Percentiles rank a stretch among this genome's conserved stretches.
Conservation (phyloP, 768 basidiomycete species). For the Podaxis carcinomalis region DNA sequence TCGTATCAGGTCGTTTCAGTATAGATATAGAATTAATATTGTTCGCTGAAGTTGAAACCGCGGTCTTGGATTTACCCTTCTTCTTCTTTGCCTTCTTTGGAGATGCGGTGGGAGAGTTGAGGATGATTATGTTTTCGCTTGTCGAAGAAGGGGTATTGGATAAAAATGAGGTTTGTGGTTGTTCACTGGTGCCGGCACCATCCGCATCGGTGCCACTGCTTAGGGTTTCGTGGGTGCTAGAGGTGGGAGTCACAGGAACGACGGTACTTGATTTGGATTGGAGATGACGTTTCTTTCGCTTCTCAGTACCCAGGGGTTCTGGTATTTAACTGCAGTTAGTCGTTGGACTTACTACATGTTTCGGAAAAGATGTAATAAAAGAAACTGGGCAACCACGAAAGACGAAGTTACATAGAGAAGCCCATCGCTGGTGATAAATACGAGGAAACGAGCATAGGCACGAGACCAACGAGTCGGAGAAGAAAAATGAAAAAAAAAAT, state of each 20-base stretch:
- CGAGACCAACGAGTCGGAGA: neutral
- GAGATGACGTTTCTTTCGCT: neutral
- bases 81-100: neutral
- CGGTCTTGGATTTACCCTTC: neutral
- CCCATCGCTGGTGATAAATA: neutral
- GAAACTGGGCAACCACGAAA: neutral
- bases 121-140: neutral
- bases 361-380: neutral
- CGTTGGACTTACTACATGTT: neutral
- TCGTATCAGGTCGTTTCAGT: neutral
- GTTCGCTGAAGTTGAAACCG: neutral
- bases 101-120: neutral
- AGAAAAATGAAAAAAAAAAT: neutral
- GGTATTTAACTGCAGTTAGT: constrained; percentile 7
- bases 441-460: neutral
- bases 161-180: neutral
- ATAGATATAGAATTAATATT: constrained; percentile 4
- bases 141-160: neutral
- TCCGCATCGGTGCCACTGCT: neutral
- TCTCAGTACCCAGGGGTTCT: neutral
- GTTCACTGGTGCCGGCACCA: neutral
- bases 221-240: neutral
- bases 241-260: neutral
- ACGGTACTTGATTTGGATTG: neutral
- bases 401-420: neutral